These are phyloP conservation scores for Vigna radiata DNA, from an alignment of 306 rosid genomes.

Conservation along the genomic window DNA sequence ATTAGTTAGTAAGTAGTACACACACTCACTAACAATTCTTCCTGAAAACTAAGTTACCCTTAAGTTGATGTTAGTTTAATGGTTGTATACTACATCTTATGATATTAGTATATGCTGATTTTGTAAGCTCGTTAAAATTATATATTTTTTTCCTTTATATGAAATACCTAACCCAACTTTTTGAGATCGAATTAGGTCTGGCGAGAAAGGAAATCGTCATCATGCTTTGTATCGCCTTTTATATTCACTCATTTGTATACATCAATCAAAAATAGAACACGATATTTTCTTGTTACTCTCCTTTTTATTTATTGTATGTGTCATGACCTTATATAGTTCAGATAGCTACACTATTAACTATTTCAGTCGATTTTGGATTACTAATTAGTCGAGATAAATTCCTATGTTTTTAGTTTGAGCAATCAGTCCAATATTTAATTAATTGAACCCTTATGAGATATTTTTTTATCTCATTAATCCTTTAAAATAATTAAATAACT, in stretches of 20 bases:
- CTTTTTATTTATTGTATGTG: no score
- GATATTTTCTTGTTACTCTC: neutral
- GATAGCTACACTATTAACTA: no score
- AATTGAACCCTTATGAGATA: no score
- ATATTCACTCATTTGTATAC: neutral
- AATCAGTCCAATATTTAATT: no score
- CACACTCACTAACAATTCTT: slow-evolving; percentile 1
- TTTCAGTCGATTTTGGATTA: no score
- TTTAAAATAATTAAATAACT: no score
- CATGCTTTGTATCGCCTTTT: neutral
- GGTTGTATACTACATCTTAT: neutral
- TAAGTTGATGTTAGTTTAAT: neutral
- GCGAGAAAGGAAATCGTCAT: neutral
- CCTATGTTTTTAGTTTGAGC: no score
- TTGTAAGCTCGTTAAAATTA: neutral
- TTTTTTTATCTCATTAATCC: no score
- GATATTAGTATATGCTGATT: neutral
- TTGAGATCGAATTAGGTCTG: neutral
- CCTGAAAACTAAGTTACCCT: neutral
- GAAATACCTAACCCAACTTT: neutral
- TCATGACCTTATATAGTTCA: no score
- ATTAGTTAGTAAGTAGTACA: neutral
- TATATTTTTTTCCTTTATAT: neutral
- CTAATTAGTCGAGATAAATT: no score
- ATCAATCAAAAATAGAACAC: neutral